These are phyloP conservation scores for Lizanozyma gosingica DNA, from an alignment of 1,139 yeast species.

Conservation along the genomic window DNA sequence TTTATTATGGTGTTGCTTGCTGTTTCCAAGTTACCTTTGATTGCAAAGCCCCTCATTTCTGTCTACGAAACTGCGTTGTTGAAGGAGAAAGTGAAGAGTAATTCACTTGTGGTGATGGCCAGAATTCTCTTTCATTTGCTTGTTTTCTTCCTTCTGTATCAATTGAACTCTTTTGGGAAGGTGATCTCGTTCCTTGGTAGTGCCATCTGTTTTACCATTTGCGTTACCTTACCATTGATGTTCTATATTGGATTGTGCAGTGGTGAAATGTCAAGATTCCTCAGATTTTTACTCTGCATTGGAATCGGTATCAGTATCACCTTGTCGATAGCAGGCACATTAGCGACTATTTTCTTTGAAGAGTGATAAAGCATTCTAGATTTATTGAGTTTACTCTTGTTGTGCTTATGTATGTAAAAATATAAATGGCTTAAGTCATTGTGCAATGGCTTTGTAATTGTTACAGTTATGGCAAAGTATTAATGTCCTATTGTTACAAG, in stretches of 20 bases:
- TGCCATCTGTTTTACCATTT: slow-evolving; percentile 70
- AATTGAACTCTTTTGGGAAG: slow-evolving; percentile 69
- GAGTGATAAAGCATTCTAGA: no score
- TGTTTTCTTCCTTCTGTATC: slow-evolving; percentile 45
- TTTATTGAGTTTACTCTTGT: no score
- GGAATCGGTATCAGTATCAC: slow-evolving; percentile 39
- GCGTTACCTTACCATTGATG: slow-evolving; percentile 66
- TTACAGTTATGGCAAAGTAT: no score
- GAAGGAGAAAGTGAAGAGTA: background rate
- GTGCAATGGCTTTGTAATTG: no score
- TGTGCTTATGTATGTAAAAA: no score
- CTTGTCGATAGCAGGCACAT: slow-evolving; percentile 45
- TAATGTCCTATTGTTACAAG: no score
- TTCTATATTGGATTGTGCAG: slow-evolving; percentile 58
- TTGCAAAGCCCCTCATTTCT: slow-evolving; percentile 31
- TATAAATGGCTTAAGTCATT: no score
- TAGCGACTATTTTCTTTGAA: slow-evolving; percentile 14
- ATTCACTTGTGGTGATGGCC: background rate
- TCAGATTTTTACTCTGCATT: slow-evolving; percentile 28
- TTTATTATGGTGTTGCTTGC: slow-evolving; percentile 33
- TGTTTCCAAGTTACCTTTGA: slow-evolving; percentile 32
- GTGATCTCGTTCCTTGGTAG: slow-evolving; percentile 80
- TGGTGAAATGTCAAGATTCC: slow-evolving; percentile 31
- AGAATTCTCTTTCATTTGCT: slow-evolving; percentile 13
- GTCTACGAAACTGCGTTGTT: slow-evolving; percentile 21